Base-by-base conservation (phyloP, 2,329 filamentous ascomycete genomes). In the Sporothrix brunneoviolacea region DNA sequence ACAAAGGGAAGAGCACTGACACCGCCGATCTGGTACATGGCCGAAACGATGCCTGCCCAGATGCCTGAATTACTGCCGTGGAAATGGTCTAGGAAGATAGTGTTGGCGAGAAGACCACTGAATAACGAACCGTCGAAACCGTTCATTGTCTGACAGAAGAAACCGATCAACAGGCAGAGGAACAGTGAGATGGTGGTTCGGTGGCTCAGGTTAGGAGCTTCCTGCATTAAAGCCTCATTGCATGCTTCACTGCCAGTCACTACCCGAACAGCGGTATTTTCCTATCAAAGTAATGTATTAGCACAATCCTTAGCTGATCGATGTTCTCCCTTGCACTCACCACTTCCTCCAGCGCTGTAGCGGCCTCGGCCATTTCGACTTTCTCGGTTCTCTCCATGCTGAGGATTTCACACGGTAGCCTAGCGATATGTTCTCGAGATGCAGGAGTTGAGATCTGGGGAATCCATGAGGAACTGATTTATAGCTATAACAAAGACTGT, bases 1-100 rank as follows among this genome's bases (percentile, higher is more conserved):
- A 41, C 38, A 41, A 41, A 41, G 21, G 38, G 38, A 24, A 41
- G 38, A 15, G 38, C 38, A 41, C 38, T 41, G 38, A 41, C 38
- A 28, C 38, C 38, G 22, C 38, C 38, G 15, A 41, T 41, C 22
- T 41, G 38, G 38, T 41, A 41, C 38, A 41, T 41, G 38, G 38
- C 38, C 22, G 38, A 41, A 9, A 41, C 38, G 22, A 41, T 41
- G 38, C 38, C 38, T 15, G 38, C 38, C 38, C 38, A 41, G 22
- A 41, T 41, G 21, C 38, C 38, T 16, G 38, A 41, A 8, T 41
- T 41, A 5, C 15, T 18, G 22, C 38, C 38, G 38, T 41, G 38
- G 22, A 41, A 41, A 16, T 41, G 38, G 38, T 28, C 38, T 3
- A 41, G 38, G 38, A 41, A 41, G 38, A 41, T 41, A 3, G 21